phyloP scores from a whole-genome alignment of 345 rosid species.

The Gossypium ekmanianum region DNA sequence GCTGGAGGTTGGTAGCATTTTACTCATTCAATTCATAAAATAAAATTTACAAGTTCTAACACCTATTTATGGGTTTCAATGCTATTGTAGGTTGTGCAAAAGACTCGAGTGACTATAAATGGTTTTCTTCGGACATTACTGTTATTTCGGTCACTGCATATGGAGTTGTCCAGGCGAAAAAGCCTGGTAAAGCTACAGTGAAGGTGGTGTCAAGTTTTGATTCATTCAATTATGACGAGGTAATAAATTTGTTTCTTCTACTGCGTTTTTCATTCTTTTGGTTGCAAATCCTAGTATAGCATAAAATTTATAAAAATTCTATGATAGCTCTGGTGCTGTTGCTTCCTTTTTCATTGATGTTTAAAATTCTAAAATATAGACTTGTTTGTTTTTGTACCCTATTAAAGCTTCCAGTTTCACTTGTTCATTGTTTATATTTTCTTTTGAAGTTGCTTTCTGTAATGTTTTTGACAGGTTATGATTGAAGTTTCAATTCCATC shows the following conservation, averaged over 20 bases:
- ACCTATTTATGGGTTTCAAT: constrained; percentile 18
- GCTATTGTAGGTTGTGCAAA: constrained; percentile 70
- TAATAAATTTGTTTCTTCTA: constrained; percentile 22
- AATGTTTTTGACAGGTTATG: constrained; percentile 41
- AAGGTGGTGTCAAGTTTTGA: constrained; percentile 76
- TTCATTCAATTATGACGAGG: constrained; percentile 85
- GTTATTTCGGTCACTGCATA: constrained; percentile 62
- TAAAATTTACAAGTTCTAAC: constrained; percentile 4
- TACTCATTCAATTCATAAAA: constrained; percentile 1
- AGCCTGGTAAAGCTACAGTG: constrained; percentile 78
- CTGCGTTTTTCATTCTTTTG: background rate
- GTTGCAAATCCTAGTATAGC: background rate
- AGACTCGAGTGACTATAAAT: constrained; percentile 71
- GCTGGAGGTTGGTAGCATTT: constrained; percentile 58
- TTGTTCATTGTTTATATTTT: background rate
- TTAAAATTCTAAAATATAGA: background rate
- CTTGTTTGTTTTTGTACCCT: background rate
- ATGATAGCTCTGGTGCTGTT: background rate
- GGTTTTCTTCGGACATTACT: constrained; percentile 79
- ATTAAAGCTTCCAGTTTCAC: background rate
- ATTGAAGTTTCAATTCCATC: constrained; percentile 82
- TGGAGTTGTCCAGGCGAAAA: constrained; percentile 80
- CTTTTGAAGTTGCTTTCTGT: constrained; percentile 7
- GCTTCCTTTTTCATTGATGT: background rate
- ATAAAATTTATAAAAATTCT: background rate